phyloP scores from a whole-genome alignment of 345 rosid genomes.

The Chamaenerion angustifolium region DNA sequence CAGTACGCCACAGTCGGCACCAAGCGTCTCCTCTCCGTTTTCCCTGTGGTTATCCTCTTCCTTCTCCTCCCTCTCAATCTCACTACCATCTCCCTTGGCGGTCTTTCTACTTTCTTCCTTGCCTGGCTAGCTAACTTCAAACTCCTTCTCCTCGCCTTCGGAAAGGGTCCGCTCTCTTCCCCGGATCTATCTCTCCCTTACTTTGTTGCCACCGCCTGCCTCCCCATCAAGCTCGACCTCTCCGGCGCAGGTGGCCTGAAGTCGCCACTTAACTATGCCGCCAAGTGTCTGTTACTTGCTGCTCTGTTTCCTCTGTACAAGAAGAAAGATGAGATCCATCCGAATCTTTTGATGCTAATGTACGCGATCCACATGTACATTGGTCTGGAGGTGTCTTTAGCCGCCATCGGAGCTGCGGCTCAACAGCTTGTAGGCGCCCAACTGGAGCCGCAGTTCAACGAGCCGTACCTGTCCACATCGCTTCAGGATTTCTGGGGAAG shows the following conservation, averaged over 20 bases:
- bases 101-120: slow-evolving; percentile 14
- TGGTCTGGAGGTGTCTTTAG: slow-evolving; percentile 2
- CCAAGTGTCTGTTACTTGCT: slow-evolving; percentile 4
- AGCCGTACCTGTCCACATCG: slow-evolving; percentile 15
- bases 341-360: slow-evolving; percentile 1
- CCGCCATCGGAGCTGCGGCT: neutral
- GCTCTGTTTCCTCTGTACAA: slow-evolving; percentile 3
- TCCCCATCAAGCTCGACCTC: slow-evolving; percentile 12
- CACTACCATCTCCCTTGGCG: slow-evolving; percentile 6
- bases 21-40: slow-evolving; percentile 11
- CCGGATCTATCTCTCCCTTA: slow-evolving; percentile 6
- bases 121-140: slow-evolving; percentile 27
- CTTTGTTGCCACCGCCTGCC: slow-evolving; percentile 7
- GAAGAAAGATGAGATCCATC: neutral
- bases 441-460: slow-evolving; percentile 14
- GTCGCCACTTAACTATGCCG: slow-evolving; percentile 8
- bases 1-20: slow-evolving; percentile 5
- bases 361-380: slow-evolving; percentile 9
- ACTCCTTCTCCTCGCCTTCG: slow-evolving; percentile 18
- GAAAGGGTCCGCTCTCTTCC: slow-evolving; percentile 17
- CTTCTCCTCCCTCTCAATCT: slow-evolving; percentile 16
- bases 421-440: neutral
- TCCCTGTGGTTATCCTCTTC: slow-evolving; percentile 17
- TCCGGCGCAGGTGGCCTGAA: slow-evolving; percentile 1
- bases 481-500: slow-evolving; percentile 19